phyloP scores from a whole-genome alignment of 176 grass and related monocot species.

The Ampelocalamus luodianensis region DNA sequence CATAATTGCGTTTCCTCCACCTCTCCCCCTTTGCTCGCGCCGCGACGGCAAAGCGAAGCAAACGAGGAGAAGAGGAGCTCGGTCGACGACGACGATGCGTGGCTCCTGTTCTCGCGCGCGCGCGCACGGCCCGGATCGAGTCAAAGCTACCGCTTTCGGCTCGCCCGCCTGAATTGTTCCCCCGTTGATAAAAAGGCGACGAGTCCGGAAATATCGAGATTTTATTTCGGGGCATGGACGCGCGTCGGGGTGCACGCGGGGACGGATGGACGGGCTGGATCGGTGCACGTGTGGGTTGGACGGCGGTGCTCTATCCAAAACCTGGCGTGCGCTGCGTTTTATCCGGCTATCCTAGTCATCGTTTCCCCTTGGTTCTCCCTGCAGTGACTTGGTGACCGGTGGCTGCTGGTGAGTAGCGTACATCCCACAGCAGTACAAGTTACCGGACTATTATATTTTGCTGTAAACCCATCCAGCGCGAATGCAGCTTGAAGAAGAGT shows the following conservation, averaged over 20 bases:
- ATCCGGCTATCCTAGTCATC: neutral
- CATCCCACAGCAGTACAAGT: neutral
- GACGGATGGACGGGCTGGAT: too few relatives aligned
- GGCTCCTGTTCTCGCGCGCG: neutral
- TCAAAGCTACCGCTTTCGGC: neutral
- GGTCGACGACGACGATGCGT: neutral
- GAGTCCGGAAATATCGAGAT: constrained; percentile 55
- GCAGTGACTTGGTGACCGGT: neutral
- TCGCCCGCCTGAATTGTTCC: neutral
- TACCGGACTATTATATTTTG: too few relatives aligned
- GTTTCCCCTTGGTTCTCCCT: neutral
- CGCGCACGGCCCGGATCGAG: neutral
- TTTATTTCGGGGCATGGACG: neutral
- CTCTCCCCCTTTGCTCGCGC: neutral
- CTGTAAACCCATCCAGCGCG: neutral
- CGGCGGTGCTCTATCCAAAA: neutral
- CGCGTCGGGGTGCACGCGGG: neutral
- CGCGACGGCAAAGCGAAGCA: neutral
- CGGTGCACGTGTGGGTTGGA: neutral
- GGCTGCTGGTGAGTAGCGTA: neutral
- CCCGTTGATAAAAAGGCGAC: neutral
- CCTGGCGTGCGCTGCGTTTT: neutral
- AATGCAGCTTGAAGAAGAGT: neutral
- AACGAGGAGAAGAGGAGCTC: neutral
- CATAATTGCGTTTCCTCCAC: too few relatives aligned